Evolutionary conservation across 768 basidiomycete species (phyloP), one percentile per base, ranked within the genome.

Genomic region (Tephrocybe sp.): DNA sequence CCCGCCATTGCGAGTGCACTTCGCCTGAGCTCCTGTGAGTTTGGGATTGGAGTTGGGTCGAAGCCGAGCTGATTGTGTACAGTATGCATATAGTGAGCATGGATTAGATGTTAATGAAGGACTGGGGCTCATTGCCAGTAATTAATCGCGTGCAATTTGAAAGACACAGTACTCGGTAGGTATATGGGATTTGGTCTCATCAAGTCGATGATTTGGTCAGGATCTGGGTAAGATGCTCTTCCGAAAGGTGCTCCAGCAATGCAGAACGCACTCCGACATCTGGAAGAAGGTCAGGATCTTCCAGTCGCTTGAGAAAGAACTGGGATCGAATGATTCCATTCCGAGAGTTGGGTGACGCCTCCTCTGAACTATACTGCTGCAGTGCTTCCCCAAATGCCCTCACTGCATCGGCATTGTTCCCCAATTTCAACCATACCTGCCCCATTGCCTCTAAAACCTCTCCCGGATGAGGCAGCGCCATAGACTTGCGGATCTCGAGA

Each of bases 381-480:
- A 50, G 28, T 19, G 41, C 31, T 42, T 50, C 19, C 13, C 38
- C 16, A 9, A 50, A 42, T 4, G 49, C 49, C 24, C 4, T 26
- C 16, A 34, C 26, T 38, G 49, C 42, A 24, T 50, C 34, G 9
- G 28, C 49, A 8, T 7, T 19, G 9, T 30, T 27, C 25, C 42
- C 42, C 9, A 50, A 12, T 16, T 37, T 21, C 12, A 36, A n/a
- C 41, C 34, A 50, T 30, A 35, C 42, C 1, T 37, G 9, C 13
- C 49, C 49, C 15, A 30, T 28, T 24, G 34, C 49, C 18, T 50
- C 49, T 7, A 50, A 5, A 13, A 13, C 42, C 12, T 13, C 5
- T 5, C 41, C 41, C 3, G 22, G 15, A 12, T 30, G 44, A n/a
- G 36, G 8, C 21, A 47, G 26, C 0, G 24, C 43, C 37, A 40